phyloP scores from a whole-genome alignment of 179 eudicot genomes.

The Heliamphora pulchella region DNA sequence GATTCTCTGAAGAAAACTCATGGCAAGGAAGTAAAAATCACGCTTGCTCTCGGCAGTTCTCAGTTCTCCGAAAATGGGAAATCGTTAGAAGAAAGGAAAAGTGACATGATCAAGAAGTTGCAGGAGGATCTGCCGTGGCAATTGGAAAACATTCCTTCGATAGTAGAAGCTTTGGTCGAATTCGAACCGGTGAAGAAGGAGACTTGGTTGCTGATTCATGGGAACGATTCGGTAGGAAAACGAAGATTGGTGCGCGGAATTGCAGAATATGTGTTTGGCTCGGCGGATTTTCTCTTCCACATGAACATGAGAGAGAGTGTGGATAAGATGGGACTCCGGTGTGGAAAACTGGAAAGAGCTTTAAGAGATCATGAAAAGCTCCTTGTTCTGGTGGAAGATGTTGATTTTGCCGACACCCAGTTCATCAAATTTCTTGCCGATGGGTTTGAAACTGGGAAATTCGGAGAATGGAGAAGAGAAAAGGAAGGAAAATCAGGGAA shows the following conservation, averaged over 20 bases:
- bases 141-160: slow-evolving; percentile 24
- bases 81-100: background rate
- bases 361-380: slow-evolving; percentile 26
- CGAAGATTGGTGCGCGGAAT: slow-evolving; percentile 36
- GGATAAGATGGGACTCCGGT: slow-evolving; percentile 13
- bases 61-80: slow-evolving; percentile 9
- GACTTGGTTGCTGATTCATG: slow-evolving; percentile 36
- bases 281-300: slow-evolving; percentile 29
- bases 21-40: slow-evolving; percentile 40
- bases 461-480: slow-evolving; percentile 14
- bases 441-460: slow-evolving; percentile 20
- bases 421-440: slow-evolving; percentile 30
- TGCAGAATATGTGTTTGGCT: slow-evolving; percentile 36
- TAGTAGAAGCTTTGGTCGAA: slow-evolving; percentile 29
- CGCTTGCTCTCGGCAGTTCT: slow-evolving; percentile 44
- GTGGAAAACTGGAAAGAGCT: slow-evolving; percentile 18
- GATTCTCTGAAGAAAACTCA: slow-evolving; percentile 36
- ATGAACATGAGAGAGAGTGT: slow-evolving; percentile 30
- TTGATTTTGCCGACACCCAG: slow-evolving; percentile 36
- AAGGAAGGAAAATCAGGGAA: background rate
- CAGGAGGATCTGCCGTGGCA: slow-evolving; percentile 55
- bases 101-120: slow-evolving; percentile 16
- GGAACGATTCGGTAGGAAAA: slow-evolving; percentile 42
- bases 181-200: slow-evolving; percentile 8
- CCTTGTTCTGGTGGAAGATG: slow-evolving; percentile 40